phyloP scores from a whole-genome alignment of 768 basidiomycete genomes.

The Boletus huronensis region DNA sequence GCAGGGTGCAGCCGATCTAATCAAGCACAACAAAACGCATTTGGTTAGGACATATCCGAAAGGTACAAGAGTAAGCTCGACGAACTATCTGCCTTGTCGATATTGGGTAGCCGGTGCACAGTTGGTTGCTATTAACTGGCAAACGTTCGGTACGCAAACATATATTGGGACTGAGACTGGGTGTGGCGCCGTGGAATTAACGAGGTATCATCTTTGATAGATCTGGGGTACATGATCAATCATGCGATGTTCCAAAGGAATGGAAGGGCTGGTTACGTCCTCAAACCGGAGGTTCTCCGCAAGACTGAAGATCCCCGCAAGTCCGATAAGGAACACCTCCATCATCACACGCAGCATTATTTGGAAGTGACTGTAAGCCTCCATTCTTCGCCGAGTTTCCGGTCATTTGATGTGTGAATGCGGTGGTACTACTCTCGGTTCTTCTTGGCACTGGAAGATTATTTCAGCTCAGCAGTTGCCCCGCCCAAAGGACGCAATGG shows the following conservation, averaged over 20 bases:
- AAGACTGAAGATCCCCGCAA: conserved; percentile 46
- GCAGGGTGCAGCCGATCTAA: conserved; percentile 61
- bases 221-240: conserved; percentile 89
- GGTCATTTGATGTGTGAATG: not conserved
- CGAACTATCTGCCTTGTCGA: conserved; percentile 84
- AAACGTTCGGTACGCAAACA: conserved; percentile 74
- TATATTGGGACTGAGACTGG: not conserved
- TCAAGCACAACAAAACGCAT: conserved; percentile 84
- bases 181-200: not conserved
- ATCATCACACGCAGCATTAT: conserved; percentile 51
- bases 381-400: not conserved
- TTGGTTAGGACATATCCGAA: conserved; percentile 85
- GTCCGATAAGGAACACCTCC: conserved; percentile 57
- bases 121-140: conserved; percentile 95
- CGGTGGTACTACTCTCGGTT: not conserved
- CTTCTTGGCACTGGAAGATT: conserved; percentile 35
- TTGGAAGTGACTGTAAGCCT: conserved; percentile 59
- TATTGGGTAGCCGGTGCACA: conserved; percentile 91
- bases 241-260: conserved; percentile 94
- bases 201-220: conserved; percentile 37
- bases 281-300: conserved; percentile 81
- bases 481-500: conserved; percentile 58
- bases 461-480: conserved; percentile 93
- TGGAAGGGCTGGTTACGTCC: conserved; percentile 82
- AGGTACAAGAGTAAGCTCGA: conserved; percentile 74